Evolutionary conservation across 2,329 filamentous ascomycete species (phyloP), one percentile per base, ranked within the genome.

Genomic region (Cordyceps farinosa): DNA sequence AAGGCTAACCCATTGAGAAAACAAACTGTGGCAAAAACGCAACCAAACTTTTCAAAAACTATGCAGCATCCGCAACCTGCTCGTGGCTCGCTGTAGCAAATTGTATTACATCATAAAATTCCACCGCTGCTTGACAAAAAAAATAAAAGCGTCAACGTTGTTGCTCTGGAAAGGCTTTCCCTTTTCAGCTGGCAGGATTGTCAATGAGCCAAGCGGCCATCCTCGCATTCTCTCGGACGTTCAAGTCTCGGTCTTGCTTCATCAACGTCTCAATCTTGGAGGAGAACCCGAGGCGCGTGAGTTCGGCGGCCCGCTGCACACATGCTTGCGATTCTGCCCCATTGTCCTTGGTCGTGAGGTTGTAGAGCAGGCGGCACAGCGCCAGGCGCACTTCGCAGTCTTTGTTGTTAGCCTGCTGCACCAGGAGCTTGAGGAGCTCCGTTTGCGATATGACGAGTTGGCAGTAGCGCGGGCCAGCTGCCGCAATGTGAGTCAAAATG

Each of bases 401-500:
- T 50, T 86, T 84, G 74, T 92, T 91, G 52, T 80, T 84, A 69
- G 95, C 90, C 62, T 96, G 87, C 17, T 85, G 85, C 9, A 89
- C 83, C 53, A 97, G 80, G 54, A 89, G 84, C 69, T 84, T 87
- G 65, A 98, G 81, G 5, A 98, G 80, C 13, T 89, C 84, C 2
- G 86, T 89, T 74, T 97, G 92, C 3, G 87, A 82, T 59, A 96
- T 86, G 11, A 96, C 81, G 17, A 91, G 78, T 70, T 93, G 87
- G 62, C 92, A 87, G 75, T 97, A 92, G 36, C 85, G 84, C 3
- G 92, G 87, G 13, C 88, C 81, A 67, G 91, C 91, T 10, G 93
- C 94, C 22, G 92, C 92, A 69, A 98, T 87, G 77, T 98, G 92
- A 15, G 95, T 89, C 55, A 98, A 82, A 63, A 97, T 88, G 72